A percentile compares a stretch with the other conserved stretches of the same genome.
Conservation (phyloP, 1,284 basidiomycete species). For the Anthracocystis setariae region DNA sequence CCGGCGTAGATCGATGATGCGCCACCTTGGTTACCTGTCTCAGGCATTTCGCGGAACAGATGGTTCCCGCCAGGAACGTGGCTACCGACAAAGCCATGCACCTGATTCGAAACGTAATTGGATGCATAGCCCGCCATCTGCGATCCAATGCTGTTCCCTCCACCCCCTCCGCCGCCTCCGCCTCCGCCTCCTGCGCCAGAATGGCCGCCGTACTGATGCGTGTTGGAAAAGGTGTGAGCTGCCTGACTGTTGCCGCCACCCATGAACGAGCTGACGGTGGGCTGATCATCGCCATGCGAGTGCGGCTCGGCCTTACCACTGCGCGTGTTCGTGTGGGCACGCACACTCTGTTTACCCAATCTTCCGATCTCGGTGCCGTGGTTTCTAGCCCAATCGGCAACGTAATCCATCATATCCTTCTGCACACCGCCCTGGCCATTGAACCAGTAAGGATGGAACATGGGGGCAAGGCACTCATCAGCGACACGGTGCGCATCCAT, state of each 20-base stretch:
- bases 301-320: constrained; percentile 59
- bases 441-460: constrained; percentile 64
- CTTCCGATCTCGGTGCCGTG: constrained; percentile 52
- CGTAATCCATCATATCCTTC: constrained; percentile 60
- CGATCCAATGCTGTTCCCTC: constrained; percentile 35
- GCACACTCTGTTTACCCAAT: constrained; percentile 49
- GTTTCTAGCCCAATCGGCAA: constrained; percentile 53
- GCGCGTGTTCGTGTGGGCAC: constrained; percentile 60
- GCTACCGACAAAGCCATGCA: constrained; percentile 40
- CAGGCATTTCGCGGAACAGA: constrained; percentile 30
- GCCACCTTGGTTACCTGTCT: constrained; percentile 13
- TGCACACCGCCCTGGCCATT: constrained; percentile 48
- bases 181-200: constrained; percentile 11
- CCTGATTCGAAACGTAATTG: constrained; percentile 47
- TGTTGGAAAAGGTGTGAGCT: constrained; percentile 33
- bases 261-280: constrained; percentile 42
- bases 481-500: constrained; percentile 44
- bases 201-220: constrained; percentile 17
- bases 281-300: constrained; percentile 51
- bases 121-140: constrained; percentile 42
- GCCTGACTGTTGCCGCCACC: constrained; percentile 49
- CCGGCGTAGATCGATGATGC: constrained; percentile 1
- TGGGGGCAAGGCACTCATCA: constrained; percentile 58
- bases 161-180: constrained; percentile 21
- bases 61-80: constrained; percentile 30